phyloP scores from a whole-genome alignment of 306 rosid genomes.

The Cucumis cinereus region DNA sequence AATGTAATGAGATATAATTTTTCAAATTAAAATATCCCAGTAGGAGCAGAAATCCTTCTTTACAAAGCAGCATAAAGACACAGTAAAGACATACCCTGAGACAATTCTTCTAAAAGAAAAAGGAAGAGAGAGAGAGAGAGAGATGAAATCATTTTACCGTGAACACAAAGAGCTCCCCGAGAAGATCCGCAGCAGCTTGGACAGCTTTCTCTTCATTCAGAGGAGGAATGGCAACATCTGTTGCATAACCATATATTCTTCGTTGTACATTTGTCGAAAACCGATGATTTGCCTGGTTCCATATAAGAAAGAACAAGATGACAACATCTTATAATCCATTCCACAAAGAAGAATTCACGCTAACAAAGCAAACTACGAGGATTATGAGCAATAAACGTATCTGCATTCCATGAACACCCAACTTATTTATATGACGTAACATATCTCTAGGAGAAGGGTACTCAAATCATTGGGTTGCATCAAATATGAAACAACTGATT shows the following conservation, averaged over 20 bases:
- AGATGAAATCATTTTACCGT: slow-evolving; percentile 21
- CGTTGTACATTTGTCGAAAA: slow-evolving; percentile 56
- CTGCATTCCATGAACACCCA: neutral
- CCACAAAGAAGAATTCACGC: neutral
- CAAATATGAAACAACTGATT: neutral
- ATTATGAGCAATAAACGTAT: neutral
- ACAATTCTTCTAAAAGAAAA: neutral
- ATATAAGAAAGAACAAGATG: neutral
- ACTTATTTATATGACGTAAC: neutral
- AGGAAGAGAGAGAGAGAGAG: neutral
- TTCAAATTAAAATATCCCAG: neutral
- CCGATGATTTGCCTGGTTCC: slow-evolving; percentile 50
- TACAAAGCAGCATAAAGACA: neutral
- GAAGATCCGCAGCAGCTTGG: slow-evolving; percentile 70
- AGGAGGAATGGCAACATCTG: slow-evolving; percentile 58
- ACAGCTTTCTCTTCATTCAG: slow-evolving; percentile 74
- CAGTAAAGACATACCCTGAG: neutral
- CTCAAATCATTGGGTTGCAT: neutral
- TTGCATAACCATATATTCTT: slow-evolving; percentile 54
- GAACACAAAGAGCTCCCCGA: slow-evolving; percentile 70
- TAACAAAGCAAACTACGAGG: neutral
- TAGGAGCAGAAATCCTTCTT: neutral
- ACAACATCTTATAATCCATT: neutral
- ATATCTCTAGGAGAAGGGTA: neutral
- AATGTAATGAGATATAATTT: neutral